Conservation (phyloP, 176 grass and related monocot genomes). For the Juncus inflexus region DNA sequence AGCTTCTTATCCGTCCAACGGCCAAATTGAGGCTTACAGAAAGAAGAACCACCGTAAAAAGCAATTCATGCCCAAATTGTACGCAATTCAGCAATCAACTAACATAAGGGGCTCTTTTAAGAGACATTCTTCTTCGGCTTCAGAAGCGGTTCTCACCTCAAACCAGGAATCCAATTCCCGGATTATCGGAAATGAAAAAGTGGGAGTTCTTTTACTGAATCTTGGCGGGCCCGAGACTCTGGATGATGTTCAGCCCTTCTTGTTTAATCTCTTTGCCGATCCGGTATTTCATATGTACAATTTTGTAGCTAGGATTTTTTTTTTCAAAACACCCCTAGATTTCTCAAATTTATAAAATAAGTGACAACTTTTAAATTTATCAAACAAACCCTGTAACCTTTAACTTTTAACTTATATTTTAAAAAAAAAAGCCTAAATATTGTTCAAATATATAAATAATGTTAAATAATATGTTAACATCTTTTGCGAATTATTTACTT, state of each 20-base stretch:
- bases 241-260: conserved; percentile 94
- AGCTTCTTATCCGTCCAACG: conserved; percentile 20
- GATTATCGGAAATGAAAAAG: conserved; percentile 66
- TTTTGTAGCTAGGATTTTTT: too few species aligned
- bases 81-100: conserved; percentile 33
- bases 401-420: too few species aligned
- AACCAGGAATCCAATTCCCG: conserved; percentile 40
- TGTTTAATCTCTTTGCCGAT: conserved; percentile 98
- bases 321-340: too few species aligned
- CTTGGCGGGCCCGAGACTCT: conserved; percentile 95
- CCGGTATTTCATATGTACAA: conserved; percentile 39
- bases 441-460: too few species aligned
- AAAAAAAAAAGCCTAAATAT: too few species aligned
- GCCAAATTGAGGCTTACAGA: conserved; percentile 32
- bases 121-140: conserved; percentile 48
- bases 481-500: too few species aligned
- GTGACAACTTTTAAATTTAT: too few species aligned
- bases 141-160: conserved; percentile 68
- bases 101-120: conserved; percentile 32
- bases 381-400: too few species aligned
- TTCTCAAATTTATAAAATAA: too few species aligned
- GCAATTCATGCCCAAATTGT: conserved; percentile 36
- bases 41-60: conserved; percentile 34
- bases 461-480: too few species aligned
- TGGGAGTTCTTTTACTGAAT: conserved; percentile 93